Conservation (phyloP, 164 flowering plant species). For the Cinnamomum chago region DNA sequence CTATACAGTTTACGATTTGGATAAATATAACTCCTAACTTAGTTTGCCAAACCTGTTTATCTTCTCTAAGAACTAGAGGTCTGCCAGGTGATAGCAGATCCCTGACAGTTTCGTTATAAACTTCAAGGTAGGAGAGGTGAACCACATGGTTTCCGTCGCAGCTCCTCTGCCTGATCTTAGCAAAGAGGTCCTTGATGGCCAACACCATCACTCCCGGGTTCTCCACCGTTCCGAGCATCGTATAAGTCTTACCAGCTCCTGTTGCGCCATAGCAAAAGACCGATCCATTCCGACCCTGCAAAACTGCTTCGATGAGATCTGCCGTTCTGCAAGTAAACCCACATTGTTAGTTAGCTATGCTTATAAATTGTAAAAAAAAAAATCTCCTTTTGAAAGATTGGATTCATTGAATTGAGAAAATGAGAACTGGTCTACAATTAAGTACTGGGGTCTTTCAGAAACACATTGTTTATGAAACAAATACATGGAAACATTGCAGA, state of each 20-base stretch:
- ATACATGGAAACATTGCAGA: too few species aligned
- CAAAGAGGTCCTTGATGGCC: constrained; percentile 86
- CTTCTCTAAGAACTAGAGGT: constrained; percentile 90
- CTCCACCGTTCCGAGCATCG: constrained; percentile 89
- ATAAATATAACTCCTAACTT: not conserved
- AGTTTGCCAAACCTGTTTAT: constrained; percentile 58
- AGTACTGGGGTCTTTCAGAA: too few species aligned
- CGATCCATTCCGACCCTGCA: constrained; percentile 88
- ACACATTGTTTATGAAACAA: too few species aligned
- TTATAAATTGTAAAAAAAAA: too few species aligned
- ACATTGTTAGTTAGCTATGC: too few species aligned
- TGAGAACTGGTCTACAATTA: too few species aligned
- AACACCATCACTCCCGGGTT: constrained; percentile 96
- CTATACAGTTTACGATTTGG: too few species aligned
- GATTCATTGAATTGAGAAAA: too few species aligned
- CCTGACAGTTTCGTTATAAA: constrained; percentile 87
- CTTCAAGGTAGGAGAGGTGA: constrained; percentile 92
- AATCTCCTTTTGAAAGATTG: too few species aligned
- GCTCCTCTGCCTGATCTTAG: constrained; percentile 77
- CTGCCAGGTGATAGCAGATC: constrained; percentile 93
- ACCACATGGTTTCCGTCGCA: constrained; percentile 85
- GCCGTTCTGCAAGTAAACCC: constrained; percentile 56
- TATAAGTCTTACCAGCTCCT: constrained; percentile 95
- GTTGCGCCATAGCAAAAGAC: constrained; percentile 98
- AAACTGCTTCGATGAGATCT: constrained; percentile 81